Evolutionary conservation across 106 monocot species (phyloP), one percentile per base, ranked within the genome.

Genomic region (Platanthera guangdongensis): DNA sequence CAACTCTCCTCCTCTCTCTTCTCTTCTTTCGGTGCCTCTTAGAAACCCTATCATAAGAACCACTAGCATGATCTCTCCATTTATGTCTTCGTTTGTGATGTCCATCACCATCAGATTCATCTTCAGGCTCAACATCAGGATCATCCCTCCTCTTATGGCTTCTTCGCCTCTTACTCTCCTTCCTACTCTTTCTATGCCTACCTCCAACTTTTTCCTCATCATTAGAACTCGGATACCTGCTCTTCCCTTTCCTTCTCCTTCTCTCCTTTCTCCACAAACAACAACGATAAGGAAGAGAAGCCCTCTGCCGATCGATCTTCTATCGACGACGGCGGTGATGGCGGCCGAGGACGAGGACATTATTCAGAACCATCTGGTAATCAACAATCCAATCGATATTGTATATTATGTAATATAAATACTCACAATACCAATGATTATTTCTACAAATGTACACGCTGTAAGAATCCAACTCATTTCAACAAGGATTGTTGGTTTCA

Each of bases 81-180:
- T 18, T 50, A 13, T 72, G n/a, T 15, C 72, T n/a, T 12, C 50
- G 50, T 50, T 21, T 72, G 50, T 15, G 39, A 50, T 46, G 39
- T 8, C 72, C 19, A 50, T 32, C 32, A 32, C 32, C 32, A 32
- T 82, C 82, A 9, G 78, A 80, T 4, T 62, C 79, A 3, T 80
- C 83, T 6, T 83, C 75, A 1, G 62, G 62, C 39, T 71, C 75
- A 10, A 76, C 82, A 8, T 9, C 74, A 3, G 75, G 79, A 25
- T 65, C 83, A 52, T 82, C 71, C 51, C 75, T 82, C 52, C 81
- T 77, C 13, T 28, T 62, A 52, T 90, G 84, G 53, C 83, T 88
- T 75, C 88, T 84, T n/a, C 79, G 47, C 65, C 84, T 87, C 77
- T 76, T 87, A 78, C 64, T 87, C 49, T 89, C 87, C 80, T 82